Evolutionary conservation across 2,329 filamentous ascomycete genomes (phyloP).

Genomic region (Alternaria novae-zelandiae): DNA sequence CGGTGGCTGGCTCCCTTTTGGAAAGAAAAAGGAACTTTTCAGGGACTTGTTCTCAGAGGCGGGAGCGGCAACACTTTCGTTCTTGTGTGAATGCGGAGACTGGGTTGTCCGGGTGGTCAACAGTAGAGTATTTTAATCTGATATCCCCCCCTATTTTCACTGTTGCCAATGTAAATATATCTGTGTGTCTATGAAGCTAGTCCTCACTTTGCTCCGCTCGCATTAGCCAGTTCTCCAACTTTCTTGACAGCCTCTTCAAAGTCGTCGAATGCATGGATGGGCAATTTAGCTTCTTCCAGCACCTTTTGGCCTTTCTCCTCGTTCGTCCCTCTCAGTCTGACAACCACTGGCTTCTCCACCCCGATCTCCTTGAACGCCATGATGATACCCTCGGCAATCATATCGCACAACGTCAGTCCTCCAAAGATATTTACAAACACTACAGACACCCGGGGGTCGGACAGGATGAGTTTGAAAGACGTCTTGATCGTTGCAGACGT

Average conservation of each 20-base stretch:
- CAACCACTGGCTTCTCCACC: slow-evolving; percentile 72
- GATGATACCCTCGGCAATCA: slow-evolving; percentile 79
- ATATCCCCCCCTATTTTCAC: slow-evolving; percentile 11
- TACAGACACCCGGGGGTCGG: slow-evolving; percentile 73
- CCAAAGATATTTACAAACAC: slow-evolving; percentile 77
- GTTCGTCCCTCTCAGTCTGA: slow-evolving; percentile 76
- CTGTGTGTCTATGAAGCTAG: not conserved
- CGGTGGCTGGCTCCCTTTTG: slow-evolving; percentile 11
- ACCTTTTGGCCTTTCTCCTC: slow-evolving; percentile 73
- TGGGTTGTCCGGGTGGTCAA: slow-evolving; percentile 14
- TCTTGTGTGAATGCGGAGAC: slow-evolving; percentile 10
- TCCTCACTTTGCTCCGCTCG: not conserved
- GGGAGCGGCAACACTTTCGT: slow-evolving; percentile 19
- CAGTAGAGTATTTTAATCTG: slow-evolving; percentile 31
- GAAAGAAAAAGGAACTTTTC: not conserved
- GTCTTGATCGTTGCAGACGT: slow-evolving; percentile 80
- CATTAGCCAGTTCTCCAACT: slow-evolving; percentile 40
- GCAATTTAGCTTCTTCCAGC: slow-evolving; percentile 71
- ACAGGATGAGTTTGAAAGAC: slow-evolving; percentile 75
- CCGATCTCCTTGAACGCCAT: slow-evolving; percentile 73
- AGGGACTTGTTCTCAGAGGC: slow-evolving; percentile 1
- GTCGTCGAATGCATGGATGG: slow-evolving; percentile 73
- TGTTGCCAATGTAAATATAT: not conserved
- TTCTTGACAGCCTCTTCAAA: slow-evolving; percentile 69
- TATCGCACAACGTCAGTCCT: slow-evolving; percentile 75